phyloP scores from a whole-genome alignment of 768 basidiomycete species.

The Agrocybe pediades region DNA sequence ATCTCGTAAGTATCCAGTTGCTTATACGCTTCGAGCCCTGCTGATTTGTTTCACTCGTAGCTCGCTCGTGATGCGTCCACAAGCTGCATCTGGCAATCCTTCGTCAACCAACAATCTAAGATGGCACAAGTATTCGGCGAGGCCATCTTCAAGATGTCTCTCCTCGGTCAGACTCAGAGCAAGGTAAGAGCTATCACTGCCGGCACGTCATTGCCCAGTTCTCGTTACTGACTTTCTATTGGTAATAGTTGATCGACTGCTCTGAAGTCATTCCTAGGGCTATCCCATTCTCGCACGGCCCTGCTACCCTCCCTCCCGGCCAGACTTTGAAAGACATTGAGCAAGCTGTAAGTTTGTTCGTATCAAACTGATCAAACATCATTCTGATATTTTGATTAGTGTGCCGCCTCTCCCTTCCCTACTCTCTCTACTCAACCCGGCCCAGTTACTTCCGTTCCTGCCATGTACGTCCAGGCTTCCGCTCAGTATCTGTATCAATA shows the following conservation, averaged over 20 bases:
- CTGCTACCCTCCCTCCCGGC: slow-evolving; percentile 34
- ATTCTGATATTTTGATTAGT: neutral
- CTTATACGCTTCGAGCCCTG: neutral
- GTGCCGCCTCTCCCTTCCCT: slow-evolving; percentile 13
- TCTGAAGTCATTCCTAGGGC: slow-evolving; percentile 45
- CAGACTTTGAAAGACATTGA: slow-evolving; percentile 27
- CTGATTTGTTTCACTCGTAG: slow-evolving; percentile 7
- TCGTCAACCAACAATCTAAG: slow-evolving; percentile 35
- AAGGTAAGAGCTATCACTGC: neutral
- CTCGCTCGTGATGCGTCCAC: slow-evolving; percentile 42
- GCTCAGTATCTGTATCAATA: neutral
- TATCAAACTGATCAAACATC: neutral
- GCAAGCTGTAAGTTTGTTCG: slow-evolving; percentile 30
- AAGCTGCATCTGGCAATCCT: slow-evolving; percentile 49
- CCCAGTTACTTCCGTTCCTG: slow-evolving; percentile 9
- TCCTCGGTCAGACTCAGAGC: slow-evolving; percentile 39
- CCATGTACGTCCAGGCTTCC: slow-evolving; percentile 12
- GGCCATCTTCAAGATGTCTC: slow-evolving; percentile 45
- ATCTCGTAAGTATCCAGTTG: slow-evolving; percentile 19
- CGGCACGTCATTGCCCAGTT: too few relatives aligned
- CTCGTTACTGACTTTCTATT: too few relatives aligned
- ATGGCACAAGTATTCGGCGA: slow-evolving; percentile 37
- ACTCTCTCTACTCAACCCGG: slow-evolving; percentile 12
- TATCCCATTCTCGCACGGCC: slow-evolving; percentile 21
- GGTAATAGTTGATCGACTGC: slow-evolving; percentile 37